Evolutionary conservation across 1,139 yeast species (phyloP), one percentile per base, ranked within the genome.

Genomic region (Geotrichum histeridarum): DNA sequence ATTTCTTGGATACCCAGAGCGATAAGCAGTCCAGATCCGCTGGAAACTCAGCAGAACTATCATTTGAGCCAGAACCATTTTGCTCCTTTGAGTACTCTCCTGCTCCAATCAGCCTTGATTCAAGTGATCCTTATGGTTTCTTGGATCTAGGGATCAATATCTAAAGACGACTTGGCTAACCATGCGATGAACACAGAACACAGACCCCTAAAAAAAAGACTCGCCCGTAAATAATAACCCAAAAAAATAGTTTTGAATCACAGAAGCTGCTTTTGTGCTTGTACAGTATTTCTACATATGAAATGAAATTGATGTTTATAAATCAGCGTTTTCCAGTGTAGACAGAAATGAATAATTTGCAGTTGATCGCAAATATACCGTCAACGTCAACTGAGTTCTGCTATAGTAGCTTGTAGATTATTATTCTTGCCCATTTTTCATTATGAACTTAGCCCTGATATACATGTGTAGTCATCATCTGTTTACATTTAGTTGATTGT

Each of bases 31-130:
- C 42, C 12, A 37, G 9, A 2, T 8, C 48, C 2, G 36, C 42
- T 43, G 37, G 14, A 33, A 11, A n/a, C 22, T 9, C 7, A 31
- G 33, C 7, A 38, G 38, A n/a, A 8, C n/a, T 33, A 6, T 5
- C 39, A 11, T 32, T 44, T 33, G 39, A 32, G 35, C 22, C 39
- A 12, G 55, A 52, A 31, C 51, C 51, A 11, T 52, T 52, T 42
- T 52, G 51, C 47, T 37, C 48, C 11, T 52, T 52, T 52, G 55
- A 48, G 22, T 42, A 42, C 37, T 47, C 50, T 4, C 54, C 54
- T 11, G 51, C 14, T 14, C 43, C 50, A 1, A 35, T 17, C 11
- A 2, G 12, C 33, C 9, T 37, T 15, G 54, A 32, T 15, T 14
- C 39, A 15, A n/a, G 31, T 30, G 55, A 52, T 15, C 51, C 48